Base-by-base conservation (phyloP, 306 rosid genomes). In the Clitoria ternatea region DNA sequence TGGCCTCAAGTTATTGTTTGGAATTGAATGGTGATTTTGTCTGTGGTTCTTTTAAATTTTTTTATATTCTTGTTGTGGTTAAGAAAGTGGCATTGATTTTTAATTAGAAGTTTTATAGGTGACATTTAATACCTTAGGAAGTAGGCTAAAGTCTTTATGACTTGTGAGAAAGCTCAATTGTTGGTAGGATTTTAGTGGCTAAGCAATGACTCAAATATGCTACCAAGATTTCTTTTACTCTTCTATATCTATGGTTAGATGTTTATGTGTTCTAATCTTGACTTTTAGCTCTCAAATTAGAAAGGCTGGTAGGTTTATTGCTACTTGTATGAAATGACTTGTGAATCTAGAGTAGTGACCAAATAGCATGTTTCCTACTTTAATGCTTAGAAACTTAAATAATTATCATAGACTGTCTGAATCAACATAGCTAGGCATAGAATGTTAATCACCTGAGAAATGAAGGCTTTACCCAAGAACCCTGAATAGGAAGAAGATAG, bases 181-280 rank as follows among this genome's bases (percentile, higher is more conserved):
- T 71, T 33, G n/a, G 77, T 71, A 19, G 73, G 45, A 18, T 61
- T 60, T 77, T 69, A 50, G 39, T 42, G 69, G 57, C 17, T 26
- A 30, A 49, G 61, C 10, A 9, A 2, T 57, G 45, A 1, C n/a
- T 32, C 35, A 50, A 20, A 8, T n/a, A n/a, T 49, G 47, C 9
- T 33, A n/a, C 12, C 39, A 19, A 19, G 29, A 19, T 70, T 8
- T 52, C 20, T 30, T 11, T 19, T 57, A 9, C 17, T 45, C 12
- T 27, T 42, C 12, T 71, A 44, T 26, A 4, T 29, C 20, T 49
- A 17, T 6, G 12, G 15, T 52, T 26, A n/a, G 72, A 63, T 77
- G 8, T 23, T 77, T 18, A 17, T 30, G 59, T 45, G 13, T 39
- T 70, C 35, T 61, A 61, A 32, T 40, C 26, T 20, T 27, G 7